A percentile compares a stretch with the other conserved stretches of the same genome.
These are phyloP conservation scores for Bacterosira constricta DNA, from an alignment of 108 stramenopile species.

Conservation along the genomic window DNA sequence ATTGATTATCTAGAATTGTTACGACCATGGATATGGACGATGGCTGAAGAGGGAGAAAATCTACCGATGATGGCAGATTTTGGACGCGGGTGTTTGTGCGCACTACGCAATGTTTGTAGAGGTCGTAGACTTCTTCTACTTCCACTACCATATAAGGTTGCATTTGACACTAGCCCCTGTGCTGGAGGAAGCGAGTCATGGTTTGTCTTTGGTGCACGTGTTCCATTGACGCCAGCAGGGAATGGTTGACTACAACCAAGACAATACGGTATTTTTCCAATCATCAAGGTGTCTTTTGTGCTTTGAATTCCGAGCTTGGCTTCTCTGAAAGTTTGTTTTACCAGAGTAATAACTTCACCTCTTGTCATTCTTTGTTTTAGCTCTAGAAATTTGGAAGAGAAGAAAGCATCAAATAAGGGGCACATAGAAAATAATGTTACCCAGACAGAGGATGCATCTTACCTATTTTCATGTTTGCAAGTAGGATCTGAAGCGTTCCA, in stretches of 20 bases:
- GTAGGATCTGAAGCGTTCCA: slow-evolving; percentile 13
- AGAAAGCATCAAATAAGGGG: not conserved
- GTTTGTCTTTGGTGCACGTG: slow-evolving; percentile 26
- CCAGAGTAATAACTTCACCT: slow-evolving; percentile 19
- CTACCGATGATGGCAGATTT: slow-evolving; percentile 4
- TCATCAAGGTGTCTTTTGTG: slow-evolving; percentile 35
- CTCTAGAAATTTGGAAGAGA: not conserved
- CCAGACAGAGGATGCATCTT: not conserved
- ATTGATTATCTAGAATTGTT: not conserved
- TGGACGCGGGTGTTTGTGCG: not conserved
- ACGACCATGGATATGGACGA: not conserved
- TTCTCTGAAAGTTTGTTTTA: slow-evolving; percentile 13
- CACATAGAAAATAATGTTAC: not conserved
- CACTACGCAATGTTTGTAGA: slow-evolving; percentile 4
- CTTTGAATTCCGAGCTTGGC: slow-evolving; percentile 35
- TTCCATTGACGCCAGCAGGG: slow-evolving; percentile 31
- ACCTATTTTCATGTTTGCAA: slow-evolving; percentile 38
- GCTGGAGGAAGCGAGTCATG: slow-evolving; percentile 27
- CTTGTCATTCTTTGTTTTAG: slow-evolving; percentile 35
- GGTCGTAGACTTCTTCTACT: slow-evolving; percentile 23
- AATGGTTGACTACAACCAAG: slow-evolving; percentile 27
- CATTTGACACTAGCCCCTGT: not conserved
- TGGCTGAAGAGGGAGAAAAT: not conserved
- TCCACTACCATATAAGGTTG: not conserved
- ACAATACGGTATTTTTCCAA: slow-evolving; percentile 25